Evolutionary conservation across 1,139 yeast genomes (phyloP).

Genomic region (Taiozyma sp.): DNA sequence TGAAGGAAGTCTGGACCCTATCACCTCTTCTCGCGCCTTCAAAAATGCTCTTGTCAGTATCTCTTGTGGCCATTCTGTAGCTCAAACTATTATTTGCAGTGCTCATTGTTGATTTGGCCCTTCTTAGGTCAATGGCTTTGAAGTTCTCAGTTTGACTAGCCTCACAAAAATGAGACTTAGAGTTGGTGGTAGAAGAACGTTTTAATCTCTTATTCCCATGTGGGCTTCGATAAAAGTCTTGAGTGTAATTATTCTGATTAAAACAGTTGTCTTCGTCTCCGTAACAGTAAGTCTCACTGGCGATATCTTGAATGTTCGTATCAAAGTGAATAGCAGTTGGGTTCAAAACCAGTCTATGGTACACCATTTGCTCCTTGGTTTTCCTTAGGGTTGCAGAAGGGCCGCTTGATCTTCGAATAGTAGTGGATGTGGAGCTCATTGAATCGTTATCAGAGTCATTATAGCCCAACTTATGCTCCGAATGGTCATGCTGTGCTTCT

Average conservation of each 20-base stretch:
- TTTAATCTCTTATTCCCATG: not conserved
- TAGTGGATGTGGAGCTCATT: not conserved
- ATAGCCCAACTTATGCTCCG: not conserved
- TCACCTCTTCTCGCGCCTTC: not conserved
- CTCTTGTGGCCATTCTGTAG: not conserved
- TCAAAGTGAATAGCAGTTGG: not conserved
- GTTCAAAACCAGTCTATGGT: not conserved
- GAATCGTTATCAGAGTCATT: not conserved
- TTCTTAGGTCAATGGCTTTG: not conserved
- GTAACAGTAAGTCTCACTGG: not conserved
- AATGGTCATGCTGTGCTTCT: not conserved
- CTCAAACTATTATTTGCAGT: not conserved
- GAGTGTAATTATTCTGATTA: not conserved
- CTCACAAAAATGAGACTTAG: not conserved
- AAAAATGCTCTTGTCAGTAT: not conserved
- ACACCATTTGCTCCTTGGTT: not conserved
- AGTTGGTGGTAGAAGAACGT: not conserved
- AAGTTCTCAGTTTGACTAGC: not conserved
- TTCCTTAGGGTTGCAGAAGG: not conserved
- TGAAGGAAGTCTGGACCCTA: not conserved
- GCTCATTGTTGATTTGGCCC: not conserved
- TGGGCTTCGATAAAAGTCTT: not conserved
- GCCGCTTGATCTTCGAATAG: not conserved
- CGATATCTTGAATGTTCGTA: not conserved
- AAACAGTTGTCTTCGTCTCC: not conserved